Evolutionary conservation across 2,329 filamentous ascomycete species (phyloP), one percentile per base, ranked within the genome.

Genomic region (Ceratocystis cacaofunesta): DNA sequence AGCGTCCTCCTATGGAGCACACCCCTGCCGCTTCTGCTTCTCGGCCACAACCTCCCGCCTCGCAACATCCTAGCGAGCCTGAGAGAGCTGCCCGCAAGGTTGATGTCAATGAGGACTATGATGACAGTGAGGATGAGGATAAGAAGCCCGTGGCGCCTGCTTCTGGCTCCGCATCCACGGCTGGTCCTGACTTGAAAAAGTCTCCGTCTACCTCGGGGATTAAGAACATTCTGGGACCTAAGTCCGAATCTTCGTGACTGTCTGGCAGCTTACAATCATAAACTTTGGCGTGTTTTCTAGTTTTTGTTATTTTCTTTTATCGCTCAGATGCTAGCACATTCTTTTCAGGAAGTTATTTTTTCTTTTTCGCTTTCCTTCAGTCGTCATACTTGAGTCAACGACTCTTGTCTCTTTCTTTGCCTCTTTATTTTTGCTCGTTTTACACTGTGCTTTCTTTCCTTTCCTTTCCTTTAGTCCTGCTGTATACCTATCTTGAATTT

Each of bases 71-170:
- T 41, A 86, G 85, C 66, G 92, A 97, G 76, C 89, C 91, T 8
- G 85, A 88, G 74, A 78, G 85, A 64, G 91, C 94, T 43, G 90
- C 91, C 22, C 83, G 94, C 25, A 95, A 95, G 75, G 95, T 99
- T 85, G 92, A 97, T 5, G 89, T 97, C 22, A 92, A 99, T 70
- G 94, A 99, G 74, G 89, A 97, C 73, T 97, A 99, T 71, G 92
- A 97, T 73, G 92, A 97, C 71, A 92, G 92, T 66, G 90, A 85
- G 3, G 92, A 95, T 69, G 92, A 96, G 67, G 88, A 94, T 66
- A 86, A 87, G 77, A 87, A 87, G 73, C 73, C 74, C 1, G 74
- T 71, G 2, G 70, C 61, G 44, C 22, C 58, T 10, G 30, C 61
- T 19, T 48, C 78, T 7, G 79, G 76, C 1, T 76, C 81, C 15